phyloP scores from a whole-genome alignment of 371 early-diverging fungal genomes.

The Mucor sp. region DNA sequence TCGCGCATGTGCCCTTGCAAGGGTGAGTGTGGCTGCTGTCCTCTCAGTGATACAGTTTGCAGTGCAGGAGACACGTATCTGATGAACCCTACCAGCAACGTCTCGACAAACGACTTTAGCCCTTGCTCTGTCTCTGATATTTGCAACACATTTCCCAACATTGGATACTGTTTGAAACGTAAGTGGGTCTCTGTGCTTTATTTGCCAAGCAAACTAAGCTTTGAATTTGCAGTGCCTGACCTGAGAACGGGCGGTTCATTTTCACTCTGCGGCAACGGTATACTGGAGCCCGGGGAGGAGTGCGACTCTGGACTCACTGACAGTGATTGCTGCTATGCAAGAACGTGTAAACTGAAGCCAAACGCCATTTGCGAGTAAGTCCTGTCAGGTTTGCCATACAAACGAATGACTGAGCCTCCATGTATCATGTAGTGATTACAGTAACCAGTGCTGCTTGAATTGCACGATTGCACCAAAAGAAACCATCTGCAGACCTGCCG shows the following conservation, averaged over 20 bases:
- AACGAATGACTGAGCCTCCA: not conserved
- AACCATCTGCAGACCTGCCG: slow-evolving; percentile 76
- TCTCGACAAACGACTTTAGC: slow-evolving; percentile 71
- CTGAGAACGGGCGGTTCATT: slow-evolving; percentile 34
- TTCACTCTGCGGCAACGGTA: slow-evolving; percentile 93
- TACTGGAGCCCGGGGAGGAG: slow-evolving; percentile 88
- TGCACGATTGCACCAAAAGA: slow-evolving; percentile 71
- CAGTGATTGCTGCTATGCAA: slow-evolving; percentile 81
- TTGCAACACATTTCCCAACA: slow-evolving; percentile 61
- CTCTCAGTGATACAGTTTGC: slow-evolving; percentile 69
- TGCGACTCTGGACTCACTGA: slow-evolving; percentile 90
- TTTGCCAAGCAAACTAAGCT: not conserved
- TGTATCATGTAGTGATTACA: slow-evolving; percentile 61
- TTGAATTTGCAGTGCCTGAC: slow-evolving; percentile 30
- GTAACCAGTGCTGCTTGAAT: slow-evolving; percentile 81
- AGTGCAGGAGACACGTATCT: slow-evolving; percentile 79
- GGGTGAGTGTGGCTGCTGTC: slow-evolving; percentile 73
- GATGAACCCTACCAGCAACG: slow-evolving; percentile 89
- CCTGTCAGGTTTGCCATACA: not conserved
- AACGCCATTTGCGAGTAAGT: slow-evolving; percentile 76
- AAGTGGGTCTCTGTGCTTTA: slow-evolving; percentile 11
- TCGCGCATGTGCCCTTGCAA: slow-evolving; percentile 60
- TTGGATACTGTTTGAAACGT: slow-evolving; percentile 65
- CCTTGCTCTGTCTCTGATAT: slow-evolving; percentile 81
- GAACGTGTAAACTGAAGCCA: slow-evolving; percentile 78